These are phyloP conservation scores for Mycena galopus DNA, from an alignment of 768 basidiomycete genomes.

Conservation along the genomic window DNA sequence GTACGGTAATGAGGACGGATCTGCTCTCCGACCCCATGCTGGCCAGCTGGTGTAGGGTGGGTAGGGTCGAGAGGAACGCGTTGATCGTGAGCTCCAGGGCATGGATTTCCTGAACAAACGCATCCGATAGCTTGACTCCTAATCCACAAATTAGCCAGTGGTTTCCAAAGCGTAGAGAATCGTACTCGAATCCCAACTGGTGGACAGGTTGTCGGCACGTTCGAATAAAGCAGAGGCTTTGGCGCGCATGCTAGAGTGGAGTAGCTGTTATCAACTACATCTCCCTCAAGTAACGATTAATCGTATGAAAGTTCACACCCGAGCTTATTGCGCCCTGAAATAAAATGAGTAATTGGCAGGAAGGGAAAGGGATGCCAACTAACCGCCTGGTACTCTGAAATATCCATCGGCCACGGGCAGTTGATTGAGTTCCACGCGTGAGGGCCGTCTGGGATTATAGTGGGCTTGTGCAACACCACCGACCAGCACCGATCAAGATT, in stretches of 20 bases:
- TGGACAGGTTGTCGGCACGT: conserved; percentile 71
- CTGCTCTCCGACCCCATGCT: conserved; percentile 68
- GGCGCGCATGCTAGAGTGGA: conserved; percentile 75
- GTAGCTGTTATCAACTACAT: conserved; percentile 68
- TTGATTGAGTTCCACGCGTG: conserved; percentile 70
- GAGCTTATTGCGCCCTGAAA: conserved; percentile 70
- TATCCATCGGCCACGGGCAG: conserved; percentile 83
- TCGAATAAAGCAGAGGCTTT: conserved; percentile 85
- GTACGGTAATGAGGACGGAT: conserved; percentile 68
- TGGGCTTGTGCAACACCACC: conserved; percentile 75
- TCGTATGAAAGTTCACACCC: conserved; percentile 67
- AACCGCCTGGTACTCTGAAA: conserved; percentile 80
- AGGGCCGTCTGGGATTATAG: conserved; percentile 73
- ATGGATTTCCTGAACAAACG: conserved; percentile 70
- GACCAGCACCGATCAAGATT: conserved; percentile 88
- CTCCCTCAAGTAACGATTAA: conserved; percentile 73
- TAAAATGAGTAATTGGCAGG: conserved; percentile 25
- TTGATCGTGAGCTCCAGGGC: conserved; percentile 73
- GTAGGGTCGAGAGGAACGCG: conserved; percentile 72
- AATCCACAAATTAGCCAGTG: conserved; percentile 27
- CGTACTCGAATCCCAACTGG: conserved; percentile 73
- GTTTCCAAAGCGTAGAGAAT: conserved; percentile 5
- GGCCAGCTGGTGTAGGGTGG: conserved; percentile 75
- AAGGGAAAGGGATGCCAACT: conserved; percentile 13
- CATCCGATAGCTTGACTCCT: conserved; percentile 60